These are phyloP conservation scores for Pseudonectria foliicola DNA, from an alignment of 2,329 filamentous ascomycete species.

Conservation along the genomic window DNA sequence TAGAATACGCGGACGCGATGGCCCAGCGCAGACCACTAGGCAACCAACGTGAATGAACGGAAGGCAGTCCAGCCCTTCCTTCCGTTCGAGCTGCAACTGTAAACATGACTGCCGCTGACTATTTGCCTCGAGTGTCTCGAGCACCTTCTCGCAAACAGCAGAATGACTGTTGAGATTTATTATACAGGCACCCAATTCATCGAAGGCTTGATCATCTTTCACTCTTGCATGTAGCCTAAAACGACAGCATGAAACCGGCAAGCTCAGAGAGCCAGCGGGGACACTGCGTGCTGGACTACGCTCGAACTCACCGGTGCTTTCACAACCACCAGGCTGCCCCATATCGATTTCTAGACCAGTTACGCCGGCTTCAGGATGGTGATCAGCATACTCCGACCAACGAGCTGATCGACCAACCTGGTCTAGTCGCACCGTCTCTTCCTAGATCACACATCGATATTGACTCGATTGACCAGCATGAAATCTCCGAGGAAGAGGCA, in stretches of 20 bases:
- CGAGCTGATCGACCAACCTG: constrained; percentile 16
- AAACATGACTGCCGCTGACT: too few species aligned
- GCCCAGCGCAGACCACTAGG: too few species aligned
- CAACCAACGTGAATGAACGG: too few species aligned
- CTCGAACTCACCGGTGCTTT: constrained; percentile 21
- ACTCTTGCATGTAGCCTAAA: too few species aligned
- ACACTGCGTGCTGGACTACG: constrained; percentile 20
- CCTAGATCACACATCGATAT: constrained; percentile 9
- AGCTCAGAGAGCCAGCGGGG: neutral
- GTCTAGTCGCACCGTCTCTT: constrained; percentile 10
- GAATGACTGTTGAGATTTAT: too few species aligned
- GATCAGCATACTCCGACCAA: constrained; percentile 3
- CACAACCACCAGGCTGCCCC: constrained; percentile 15
- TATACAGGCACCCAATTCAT: too few species aligned
- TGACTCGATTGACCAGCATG: constrained; percentile 1
- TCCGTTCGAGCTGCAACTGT: too few species aligned
- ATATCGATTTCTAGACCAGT: constrained; percentile 21
- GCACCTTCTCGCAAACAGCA: too few species aligned
- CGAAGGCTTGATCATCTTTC: too few species aligned
- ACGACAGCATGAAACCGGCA: neutral
- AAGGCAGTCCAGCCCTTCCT: too few species aligned
- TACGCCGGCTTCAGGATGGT: constrained; percentile 12
- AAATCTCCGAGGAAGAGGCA: neutral
- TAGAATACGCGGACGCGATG: too few species aligned
- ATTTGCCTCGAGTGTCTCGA: too few species aligned